Conservation (phyloP, 2,329 filamentous ascomycete species). For the Arthrobotrys sinensis region DNA sequence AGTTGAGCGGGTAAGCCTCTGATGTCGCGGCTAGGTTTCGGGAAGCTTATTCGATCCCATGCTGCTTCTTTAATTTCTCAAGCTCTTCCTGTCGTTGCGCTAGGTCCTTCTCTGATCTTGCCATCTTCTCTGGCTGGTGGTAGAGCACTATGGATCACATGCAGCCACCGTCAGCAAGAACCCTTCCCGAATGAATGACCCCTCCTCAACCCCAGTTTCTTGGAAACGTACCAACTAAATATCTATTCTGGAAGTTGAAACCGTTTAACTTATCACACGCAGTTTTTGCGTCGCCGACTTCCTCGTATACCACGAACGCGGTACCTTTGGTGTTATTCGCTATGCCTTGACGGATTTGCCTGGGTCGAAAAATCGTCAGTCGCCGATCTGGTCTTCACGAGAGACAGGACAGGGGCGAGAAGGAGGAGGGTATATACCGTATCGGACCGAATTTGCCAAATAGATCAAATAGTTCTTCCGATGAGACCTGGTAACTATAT, state of each 20-base stretch:
- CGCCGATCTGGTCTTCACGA: not conserved
- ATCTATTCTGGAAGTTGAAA: slow-evolving; percentile 99
- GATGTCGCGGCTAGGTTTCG: slow-evolving; percentile 5
- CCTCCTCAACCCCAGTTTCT: not conserved
- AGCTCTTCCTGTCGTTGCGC: slow-evolving; percentile 95
- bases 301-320: slow-evolving; percentile 98
- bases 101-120: slow-evolving; percentile 91
- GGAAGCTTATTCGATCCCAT: slow-evolving; percentile 91
- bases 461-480: slow-evolving; percentile 97
- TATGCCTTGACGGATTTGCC: slow-evolving; percentile 98
- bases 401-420: not conserved
- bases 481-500: slow-evolving; percentile 98
- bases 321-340: slow-evolving; percentile 98
- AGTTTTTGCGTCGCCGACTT: slow-evolving; percentile 98
- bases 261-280: slow-evolving; percentile 99
- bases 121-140: slow-evolving; percentile 83
- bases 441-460: slow-evolving; percentile 98
- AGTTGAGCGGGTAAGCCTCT: not conserved
- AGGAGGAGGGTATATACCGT: slow-evolving; percentile 75
- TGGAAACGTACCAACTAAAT: slow-evolving; percentile 85
- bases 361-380: slow-evolving; percentile 67
- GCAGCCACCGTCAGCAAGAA: not conserved
- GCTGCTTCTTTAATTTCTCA: slow-evolving; percentile 97
- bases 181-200: not conserved
- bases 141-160: slow-evolving; percentile 74